Base-by-base conservation (phyloP, 768 basidiomycete species). In the Chiua virens region DNA sequence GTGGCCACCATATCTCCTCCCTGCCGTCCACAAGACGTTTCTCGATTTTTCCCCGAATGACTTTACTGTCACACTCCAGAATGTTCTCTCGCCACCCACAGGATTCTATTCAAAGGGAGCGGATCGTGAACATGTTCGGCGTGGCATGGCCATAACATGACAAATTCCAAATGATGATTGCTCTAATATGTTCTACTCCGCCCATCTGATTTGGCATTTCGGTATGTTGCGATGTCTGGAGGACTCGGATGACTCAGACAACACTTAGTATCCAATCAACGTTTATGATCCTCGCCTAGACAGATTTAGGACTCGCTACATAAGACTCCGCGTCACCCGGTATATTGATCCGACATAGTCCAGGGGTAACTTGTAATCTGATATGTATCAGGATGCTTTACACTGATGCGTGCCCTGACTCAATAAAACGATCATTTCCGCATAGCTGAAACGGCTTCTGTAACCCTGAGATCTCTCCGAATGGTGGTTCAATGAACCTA, bases 121-220 rank as follows among this genome's bases (percentile, higher is more conserved):
- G 36, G 61, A 63, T 63, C 61, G 56, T n/a, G 34, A 42, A 28
- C 37, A 22, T 22, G 23, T 27, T 37, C 18, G 18, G 27, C 15
- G 34, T 34, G 34, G 13, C 13, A 30, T 30, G 30, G 11, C 13
- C 30, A 14, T 14, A 14, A 30, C 30, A 25, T 28, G 27, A 28
- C 40, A 21, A 30, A 11, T 23, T 1, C 23, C 13, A n/a, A 9
- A n/a, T 13, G 11, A 18, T 42, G 28, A 27, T 27, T 11, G 30
- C 10, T 30, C 30, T 11, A 30, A 13, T 28, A 30, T 30, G 37
- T 38, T 35, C 36, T 35, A 13, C 37, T 48, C 46, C 44, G 39
- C 10, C 50, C 43, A 22, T 41, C 59, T 34, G 65, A 50, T 17
- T 68, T 66, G 27, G 63, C 64, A 54, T 72, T 72, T 49, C 45